These are phyloP conservation scores for Silene vulgaris DNA, from an alignment of 179 eudicot genomes.

Conservation along the genomic window DNA sequence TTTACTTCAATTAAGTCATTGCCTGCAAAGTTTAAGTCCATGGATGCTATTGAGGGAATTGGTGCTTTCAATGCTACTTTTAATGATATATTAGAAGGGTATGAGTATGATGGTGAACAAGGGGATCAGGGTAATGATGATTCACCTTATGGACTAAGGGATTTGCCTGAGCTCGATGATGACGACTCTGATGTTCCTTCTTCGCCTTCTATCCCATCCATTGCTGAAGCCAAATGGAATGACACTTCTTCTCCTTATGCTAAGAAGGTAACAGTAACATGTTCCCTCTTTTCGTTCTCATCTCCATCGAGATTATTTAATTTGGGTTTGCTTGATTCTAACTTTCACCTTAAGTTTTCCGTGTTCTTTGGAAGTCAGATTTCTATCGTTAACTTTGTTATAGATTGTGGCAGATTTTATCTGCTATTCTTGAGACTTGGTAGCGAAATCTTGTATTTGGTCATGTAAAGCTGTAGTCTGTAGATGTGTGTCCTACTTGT, in stretches of 20 bases:
- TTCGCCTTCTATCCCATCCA: slow-evolving; percentile 41
- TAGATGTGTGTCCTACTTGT: not conserved
- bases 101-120: slow-evolving; percentile 1
- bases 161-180: slow-evolving; percentile 31
- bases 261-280: slow-evolving; percentile 74
- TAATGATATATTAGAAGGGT: slow-evolving; percentile 24
- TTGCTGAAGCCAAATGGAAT: slow-evolving; percentile 70
- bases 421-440: not conserved
- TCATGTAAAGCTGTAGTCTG: not conserved
- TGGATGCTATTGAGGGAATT: slow-evolving; percentile 38
- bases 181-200: slow-evolving; percentile 33
- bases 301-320: not conserved
- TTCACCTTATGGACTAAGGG: slow-evolving; percentile 65
- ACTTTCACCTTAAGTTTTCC: not conserved
- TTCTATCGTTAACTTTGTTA: not conserved
- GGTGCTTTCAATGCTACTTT: slow-evolving; percentile 30
- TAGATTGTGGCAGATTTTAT: not conserved
- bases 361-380: not conserved
- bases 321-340: not conserved
- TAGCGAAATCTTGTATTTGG: not conserved
- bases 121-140: slow-evolving; percentile 51
- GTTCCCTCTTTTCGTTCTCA: slow-evolving; percentile 10
- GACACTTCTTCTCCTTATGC: slow-evolving; percentile 56
- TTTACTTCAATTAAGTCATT: slow-evolving; percentile 69
- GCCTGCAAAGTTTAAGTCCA: slow-evolving; percentile 56